A percentile compares a stretch with the other conserved stretches of the same genome.
Evolutionary conservation across 2,329 filamentous ascomycete species (phyloP).

Genomic region (Neofusicoccum parvum): DNA sequence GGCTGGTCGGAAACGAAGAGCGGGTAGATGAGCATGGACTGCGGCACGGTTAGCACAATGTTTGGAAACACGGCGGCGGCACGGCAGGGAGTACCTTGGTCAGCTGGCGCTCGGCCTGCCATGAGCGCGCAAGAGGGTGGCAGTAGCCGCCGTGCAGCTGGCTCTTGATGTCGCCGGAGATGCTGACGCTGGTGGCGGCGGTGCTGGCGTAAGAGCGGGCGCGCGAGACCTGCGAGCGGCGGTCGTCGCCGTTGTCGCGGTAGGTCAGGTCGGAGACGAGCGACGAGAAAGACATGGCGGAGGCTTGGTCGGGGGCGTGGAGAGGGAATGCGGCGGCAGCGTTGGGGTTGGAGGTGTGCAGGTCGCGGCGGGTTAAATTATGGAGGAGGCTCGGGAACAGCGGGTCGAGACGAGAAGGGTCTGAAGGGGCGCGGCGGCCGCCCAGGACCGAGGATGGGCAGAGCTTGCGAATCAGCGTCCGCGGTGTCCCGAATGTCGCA

Average conservation of each 20-base stretch:
- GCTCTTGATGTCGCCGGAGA: slow-evolving; percentile 53
- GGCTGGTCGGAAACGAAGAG: slow-evolving; percentile 94
- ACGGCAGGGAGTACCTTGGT: slow-evolving; percentile 44
- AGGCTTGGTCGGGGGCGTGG: neutral
- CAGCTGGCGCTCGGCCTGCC: slow-evolving; percentile 56
- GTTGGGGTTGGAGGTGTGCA: neutral
- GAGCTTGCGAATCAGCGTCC: slow-evolving; percentile 1
- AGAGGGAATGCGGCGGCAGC: neutral
- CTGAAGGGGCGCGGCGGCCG: slow-evolving; percentile 9
- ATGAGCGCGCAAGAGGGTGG: slow-evolving; percentile 53
- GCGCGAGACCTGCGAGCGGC: slow-evolving; percentile 49
- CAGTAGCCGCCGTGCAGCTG: slow-evolving; percentile 56
- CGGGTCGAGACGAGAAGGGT: slow-evolving; percentile 17
- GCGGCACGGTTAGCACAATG: slow-evolving; percentile 15
- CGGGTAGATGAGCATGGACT: slow-evolving; percentile 99
- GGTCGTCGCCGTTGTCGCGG: slow-evolving; percentile 46
- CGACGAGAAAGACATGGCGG: slow-evolving; percentile 54
- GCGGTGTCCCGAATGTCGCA: slow-evolving; percentile 3
- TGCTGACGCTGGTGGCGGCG: slow-evolving; percentile 55
- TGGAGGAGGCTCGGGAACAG: slow-evolving; percentile 7
- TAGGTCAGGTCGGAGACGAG: slow-evolving; percentile 55
- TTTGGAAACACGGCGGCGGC: neutral
- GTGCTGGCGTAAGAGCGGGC: slow-evolving; percentile 55
- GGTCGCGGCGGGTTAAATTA: slow-evolving; percentile 11
- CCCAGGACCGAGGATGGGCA: neutral